Conservation (phyloP, 176 grass and related monocot genomes). For the Elymus sibiricus region DNA sequence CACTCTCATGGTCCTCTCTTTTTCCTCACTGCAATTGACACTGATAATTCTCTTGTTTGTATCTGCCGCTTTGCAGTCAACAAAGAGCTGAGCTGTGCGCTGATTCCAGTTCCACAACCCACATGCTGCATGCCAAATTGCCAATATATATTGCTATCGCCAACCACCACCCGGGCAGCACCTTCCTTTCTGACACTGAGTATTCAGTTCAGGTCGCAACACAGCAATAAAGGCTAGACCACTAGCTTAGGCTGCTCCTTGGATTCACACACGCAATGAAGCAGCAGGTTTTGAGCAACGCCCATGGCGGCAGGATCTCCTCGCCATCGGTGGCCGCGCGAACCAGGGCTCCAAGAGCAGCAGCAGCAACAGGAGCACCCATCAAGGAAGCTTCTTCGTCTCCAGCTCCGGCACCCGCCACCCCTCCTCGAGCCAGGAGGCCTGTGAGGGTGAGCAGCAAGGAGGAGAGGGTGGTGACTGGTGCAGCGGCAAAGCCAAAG, state of each 20-base stretch:
- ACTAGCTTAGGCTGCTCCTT: not conserved
- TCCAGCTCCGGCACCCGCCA: not conserved
- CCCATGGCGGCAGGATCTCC: slow-evolving; percentile 14
- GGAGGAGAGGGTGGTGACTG: slow-evolving; percentile 2
- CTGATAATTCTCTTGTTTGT: slow-evolving; percentile 14
- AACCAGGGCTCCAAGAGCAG: slow-evolving; percentile 1
- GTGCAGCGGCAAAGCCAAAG: slow-evolving; percentile 11
- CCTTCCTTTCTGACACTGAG: not conserved
- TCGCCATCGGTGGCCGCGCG: slow-evolving; percentile 7
- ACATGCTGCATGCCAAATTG: not conserved
- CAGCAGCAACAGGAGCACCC: not conserved
- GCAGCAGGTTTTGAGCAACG: slow-evolving; percentile 34
- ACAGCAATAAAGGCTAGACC: not conserved
- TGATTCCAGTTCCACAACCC: slow-evolving; percentile 7
- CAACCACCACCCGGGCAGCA: not conserved
- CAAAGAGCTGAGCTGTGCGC: slow-evolving; percentile 15
- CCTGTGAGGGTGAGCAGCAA: slow-evolving; percentile 14
- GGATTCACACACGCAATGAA: slow-evolving; percentile 34
- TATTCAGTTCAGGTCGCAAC: not conserved
- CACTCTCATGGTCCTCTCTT: too few relatives aligned
- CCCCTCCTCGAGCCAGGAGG: slow-evolving; percentile 16
- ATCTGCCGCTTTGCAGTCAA: slow-evolving; percentile 3
- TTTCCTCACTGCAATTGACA: not conserved
- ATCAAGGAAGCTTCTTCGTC: not conserved
- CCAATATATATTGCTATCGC: not conserved